These are phyloP conservation scores for Penicillium sp. DNA, from an alignment of 2,329 filamentous ascomycete species.

Conservation along the genomic window DNA sequence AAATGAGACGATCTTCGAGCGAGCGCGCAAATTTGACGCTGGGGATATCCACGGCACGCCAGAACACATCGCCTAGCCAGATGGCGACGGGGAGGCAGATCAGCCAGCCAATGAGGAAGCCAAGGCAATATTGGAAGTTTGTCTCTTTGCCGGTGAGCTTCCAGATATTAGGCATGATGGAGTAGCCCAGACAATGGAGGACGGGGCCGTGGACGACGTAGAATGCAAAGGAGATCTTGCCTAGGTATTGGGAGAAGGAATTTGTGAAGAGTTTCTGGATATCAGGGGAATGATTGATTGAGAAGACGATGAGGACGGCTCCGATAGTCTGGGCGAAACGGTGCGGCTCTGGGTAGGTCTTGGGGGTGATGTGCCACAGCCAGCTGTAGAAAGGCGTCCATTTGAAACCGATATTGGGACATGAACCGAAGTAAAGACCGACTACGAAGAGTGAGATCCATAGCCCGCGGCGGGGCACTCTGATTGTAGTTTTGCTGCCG, in stretches of 20 bases:
- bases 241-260: slow-evolving; percentile 45
- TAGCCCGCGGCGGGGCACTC: slow-evolving; percentile 30
- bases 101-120: slow-evolving; percentile 41
- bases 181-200: slow-evolving; percentile 44
- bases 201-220: slow-evolving; percentile 50
- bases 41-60: slow-evolving; percentile 55
- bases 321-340: slow-evolving; percentile 47
- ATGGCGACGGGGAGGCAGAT: slow-evolving; percentile 45
- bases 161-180: slow-evolving; percentile 45
- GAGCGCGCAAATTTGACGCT: slow-evolving; percentile 52
- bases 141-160: slow-evolving; percentile 40
- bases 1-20: slow-evolving; percentile 42
- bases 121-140: slow-evolving; percentile 39
- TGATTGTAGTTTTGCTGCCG: slow-evolving; percentile 17
- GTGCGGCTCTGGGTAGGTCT: slow-evolving; percentile 43
- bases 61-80: slow-evolving; percentile 60
- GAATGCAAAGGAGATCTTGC: slow-evolving; percentile 49
- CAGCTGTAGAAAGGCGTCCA: slow-evolving; percentile 45
- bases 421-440: slow-evolving; percentile 45
- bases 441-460: slow-evolving; percentile 40
- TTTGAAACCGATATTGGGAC: slow-evolving; percentile 40
- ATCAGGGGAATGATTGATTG: slow-evolving; percentile 41
- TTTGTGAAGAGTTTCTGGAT: slow-evolving; percentile 45
- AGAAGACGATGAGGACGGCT: slow-evolving; percentile 43
- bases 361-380: slow-evolving; percentile 40